These are phyloP conservation scores for Olyra latifolia DNA, from an alignment of 176 grass and related monocot genomes.

Conservation along the genomic window DNA sequence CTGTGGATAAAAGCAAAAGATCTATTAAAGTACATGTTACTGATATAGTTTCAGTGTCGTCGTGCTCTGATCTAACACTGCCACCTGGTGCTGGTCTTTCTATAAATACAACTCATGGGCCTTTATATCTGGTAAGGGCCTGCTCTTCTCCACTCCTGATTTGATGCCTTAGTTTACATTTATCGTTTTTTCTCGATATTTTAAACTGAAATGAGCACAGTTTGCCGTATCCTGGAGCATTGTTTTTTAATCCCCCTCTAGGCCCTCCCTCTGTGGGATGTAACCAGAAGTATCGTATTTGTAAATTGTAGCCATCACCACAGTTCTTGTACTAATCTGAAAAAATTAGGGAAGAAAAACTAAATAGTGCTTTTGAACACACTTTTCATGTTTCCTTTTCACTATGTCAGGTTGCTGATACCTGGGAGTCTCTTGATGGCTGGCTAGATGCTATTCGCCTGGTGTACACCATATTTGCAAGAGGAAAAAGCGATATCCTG, in stretches of 20 bases:
- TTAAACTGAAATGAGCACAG: not conserved
- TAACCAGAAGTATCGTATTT: not conserved
- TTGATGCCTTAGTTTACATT: not conserved
- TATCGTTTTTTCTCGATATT: not conserved
- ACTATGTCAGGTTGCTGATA: constrained; percentile 60
- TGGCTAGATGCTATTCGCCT: constrained; percentile 78
- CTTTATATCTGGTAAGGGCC: constrained; percentile 53
- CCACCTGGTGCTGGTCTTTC: constrained; percentile 71
- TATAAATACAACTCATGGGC: constrained; percentile 61
- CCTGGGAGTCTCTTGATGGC: constrained; percentile 67
- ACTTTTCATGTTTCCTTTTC: not conserved
- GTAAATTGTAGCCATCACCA: not conserved
- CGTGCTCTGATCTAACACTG: constrained; percentile 68
- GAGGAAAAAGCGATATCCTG: constrained; percentile 65
- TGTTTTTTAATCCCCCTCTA: not conserved
- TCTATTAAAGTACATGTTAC: constrained; percentile 55
- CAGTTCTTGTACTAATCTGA: not conserved
- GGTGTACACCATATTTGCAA: constrained; percentile 74
- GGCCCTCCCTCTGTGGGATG: not conserved
- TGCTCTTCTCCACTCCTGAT: not conserved
- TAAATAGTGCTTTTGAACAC: not conserved
- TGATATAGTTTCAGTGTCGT: constrained; percentile 58
- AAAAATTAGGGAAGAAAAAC: not conserved
- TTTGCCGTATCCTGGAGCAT: not conserved
- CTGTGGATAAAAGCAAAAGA: constrained; percentile 43